Percentiles rank a stretch among this genome's conserved stretches.
Conservation (phyloP, 1,284 basidiomycete genomes). For the Cutaneotrichosporon cavernicola region DNA sequence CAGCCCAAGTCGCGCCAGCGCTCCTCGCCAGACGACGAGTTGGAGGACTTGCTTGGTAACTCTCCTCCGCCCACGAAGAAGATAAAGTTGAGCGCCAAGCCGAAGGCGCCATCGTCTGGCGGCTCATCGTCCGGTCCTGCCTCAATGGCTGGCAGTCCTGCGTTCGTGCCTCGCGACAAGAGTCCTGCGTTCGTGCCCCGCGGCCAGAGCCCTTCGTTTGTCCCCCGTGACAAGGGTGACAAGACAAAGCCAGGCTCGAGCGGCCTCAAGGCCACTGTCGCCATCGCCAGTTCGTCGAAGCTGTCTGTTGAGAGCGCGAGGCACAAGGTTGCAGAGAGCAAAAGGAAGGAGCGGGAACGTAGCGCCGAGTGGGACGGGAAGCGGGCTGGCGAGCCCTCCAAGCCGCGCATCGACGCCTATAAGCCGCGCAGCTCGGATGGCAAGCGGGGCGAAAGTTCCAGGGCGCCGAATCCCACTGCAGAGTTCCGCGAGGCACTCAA, state of each 20-base stretch:
- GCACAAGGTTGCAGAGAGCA: neutral
- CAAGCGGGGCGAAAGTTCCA: neutral
- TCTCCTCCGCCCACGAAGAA: constrained; percentile 35
- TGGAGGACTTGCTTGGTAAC: constrained; percentile 34
- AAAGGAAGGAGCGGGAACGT: constrained; percentile 4
- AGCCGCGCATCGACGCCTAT: neutral
- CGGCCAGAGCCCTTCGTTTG: constrained; percentile 1
- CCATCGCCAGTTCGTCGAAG: neutral
- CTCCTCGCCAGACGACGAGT: constrained; percentile 15
- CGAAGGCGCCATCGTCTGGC: neutral
- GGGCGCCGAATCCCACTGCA: neutral
- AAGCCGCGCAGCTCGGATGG: constrained; percentile 2
- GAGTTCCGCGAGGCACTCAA: constrained; percentile 14
- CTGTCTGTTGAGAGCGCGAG: neutral
- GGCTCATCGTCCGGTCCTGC: neutral
- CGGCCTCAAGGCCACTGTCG: constrained; percentile 4
- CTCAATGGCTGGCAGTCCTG: constrained; percentile 1
- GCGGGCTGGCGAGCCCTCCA: neutral
- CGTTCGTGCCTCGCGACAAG: neutral
- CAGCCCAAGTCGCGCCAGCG: constrained; percentile 1
- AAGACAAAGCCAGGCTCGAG: neutral
- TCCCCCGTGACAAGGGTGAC: constrained; percentile 8
- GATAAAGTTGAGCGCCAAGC: constrained; percentile 32
- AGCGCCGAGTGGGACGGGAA: neutral
- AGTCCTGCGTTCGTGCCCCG: neutral